Base-by-base conservation (phyloP, 2,329 filamentous ascomycete genomes). In the Aspergillus sp. region DNA sequence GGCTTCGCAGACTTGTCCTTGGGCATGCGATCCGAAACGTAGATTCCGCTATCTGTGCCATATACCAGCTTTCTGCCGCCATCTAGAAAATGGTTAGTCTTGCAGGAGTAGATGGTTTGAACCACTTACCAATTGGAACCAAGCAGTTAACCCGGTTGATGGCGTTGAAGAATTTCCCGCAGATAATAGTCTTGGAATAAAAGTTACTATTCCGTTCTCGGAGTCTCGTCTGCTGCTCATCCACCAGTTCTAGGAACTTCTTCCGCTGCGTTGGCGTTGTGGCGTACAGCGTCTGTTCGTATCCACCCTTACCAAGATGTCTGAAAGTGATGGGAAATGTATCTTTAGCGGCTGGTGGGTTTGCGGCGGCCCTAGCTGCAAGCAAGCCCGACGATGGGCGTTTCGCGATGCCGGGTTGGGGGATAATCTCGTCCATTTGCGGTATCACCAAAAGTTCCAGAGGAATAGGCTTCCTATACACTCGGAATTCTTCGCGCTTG, bases 231-330 rank as follows among this genome's bases (percentile, higher is more conserved):
- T 99, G 96, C 68, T 97, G 93, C 54, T 88, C 85, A 72, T 97
- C 92, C 70, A 99, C 97, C 72, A 92, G 89, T 79, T 99, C 93
- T 74, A 99, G 92, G 90, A 95, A 99, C 79, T 98, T 99, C 76
- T 94, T 92, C 61, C 95, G 87, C 28, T 92, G 91, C 8, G 92
- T 90, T 69, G 92, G 89, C 62, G 92, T 96, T 9, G 90, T 88
- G 51, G 93, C 94, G 77, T 90, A 98, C 4, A 99, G 84, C 3
- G 93, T 95, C 71, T 93, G 82, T 75, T 97, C 94, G 74, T 97
- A 99, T 34, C 94, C 95, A 57, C 93, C 93, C 78, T 96, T 97
- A 53, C 95, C 95, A 62, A 99, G 85, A 82, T 97, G 93, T 69
- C 91, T 89, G 83, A 99, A 99, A 2, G 94, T 98, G 64, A 99